phyloP scores from a whole-genome alignment of 164 flowering plant genomes.

The Nymphaea thermarum region DNA sequence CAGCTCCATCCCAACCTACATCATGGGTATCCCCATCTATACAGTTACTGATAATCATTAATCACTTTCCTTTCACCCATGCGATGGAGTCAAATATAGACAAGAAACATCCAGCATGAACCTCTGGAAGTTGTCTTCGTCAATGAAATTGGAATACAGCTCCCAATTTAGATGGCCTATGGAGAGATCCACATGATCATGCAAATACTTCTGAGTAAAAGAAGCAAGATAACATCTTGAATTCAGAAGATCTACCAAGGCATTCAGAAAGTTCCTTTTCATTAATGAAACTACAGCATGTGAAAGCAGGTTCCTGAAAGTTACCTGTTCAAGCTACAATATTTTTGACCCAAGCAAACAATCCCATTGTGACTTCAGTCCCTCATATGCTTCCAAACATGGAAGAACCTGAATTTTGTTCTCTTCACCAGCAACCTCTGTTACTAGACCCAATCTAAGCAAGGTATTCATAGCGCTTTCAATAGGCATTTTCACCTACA shows the following conservation, averaged over 20 bases:
- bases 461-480: constrained; percentile 58
- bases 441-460: constrained; percentile 59
- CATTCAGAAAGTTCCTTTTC: neutral
- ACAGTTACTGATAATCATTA: too few relatives aligned
- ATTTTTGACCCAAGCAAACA: constrained; percentile 24
- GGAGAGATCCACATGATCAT: neutral
- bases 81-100: too few relatives aligned
- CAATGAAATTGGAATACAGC: neutral
- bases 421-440: constrained; percentile 29
- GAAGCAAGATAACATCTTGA: neutral
- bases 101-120: too few relatives aligned
- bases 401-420: constrained; percentile 39
- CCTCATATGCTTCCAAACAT: constrained; percentile 37
- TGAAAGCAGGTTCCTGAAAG: neutral
- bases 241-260: too few relatives aligned
- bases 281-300: neutral
- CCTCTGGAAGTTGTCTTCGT: too few relatives aligned
- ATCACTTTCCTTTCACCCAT: too few relatives aligned
- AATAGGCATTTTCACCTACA: constrained; percentile 87
- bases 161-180: neutral
- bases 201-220: neutral
- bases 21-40: too few relatives aligned
- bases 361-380: constrained; percentile 64
- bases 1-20: too few relatives aligned
- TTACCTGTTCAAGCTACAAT: neutral